Percentiles rank a stretch among this genome's conserved stretches.
These are phyloP conservation scores for Dacryopinax spathularia DNA, from an alignment of 768 basidiomycete genomes.

Conservation along the genomic window DNA sequence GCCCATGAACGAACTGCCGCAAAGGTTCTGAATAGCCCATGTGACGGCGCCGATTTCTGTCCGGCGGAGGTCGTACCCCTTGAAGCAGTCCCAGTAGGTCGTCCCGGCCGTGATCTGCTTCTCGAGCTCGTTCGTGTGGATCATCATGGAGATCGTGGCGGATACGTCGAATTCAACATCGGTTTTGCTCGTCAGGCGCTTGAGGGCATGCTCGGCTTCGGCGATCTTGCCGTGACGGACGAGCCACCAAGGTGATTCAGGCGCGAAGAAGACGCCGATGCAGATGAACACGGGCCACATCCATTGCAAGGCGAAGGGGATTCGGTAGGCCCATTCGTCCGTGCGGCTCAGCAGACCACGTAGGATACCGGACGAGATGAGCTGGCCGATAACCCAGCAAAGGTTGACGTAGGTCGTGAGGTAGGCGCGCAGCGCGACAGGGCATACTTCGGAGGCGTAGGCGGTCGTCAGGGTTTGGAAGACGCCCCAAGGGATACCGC, in stretches of 20 bases:
- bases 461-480: conserved; percentile 19
- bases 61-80: conserved; percentile 21
- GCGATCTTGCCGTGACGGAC: conserved; percentile 20
- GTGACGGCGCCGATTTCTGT: conserved; percentile 23
- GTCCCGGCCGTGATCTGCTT: conserved; percentile 20
- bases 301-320: conserved; percentile 7
- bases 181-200: conserved; percentile 12
- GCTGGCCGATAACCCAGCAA: conserved; percentile 20
- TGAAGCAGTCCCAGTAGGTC: conserved; percentile 25
- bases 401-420: conserved; percentile 22
- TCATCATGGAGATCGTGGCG: conserved; percentile 23
- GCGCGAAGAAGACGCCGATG: conserved; percentile 17
- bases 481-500: conserved; percentile 22
- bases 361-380: conserved; percentile 9
- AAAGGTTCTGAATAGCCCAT: conserved; percentile 20
- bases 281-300: conserved; percentile 22
- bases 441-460: conserved; percentile 18
- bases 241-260: conserved; percentile 20
- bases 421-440: conserved; percentile 12
- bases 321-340: conserved; percentile 10
- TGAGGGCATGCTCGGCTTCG: conserved; percentile 19
- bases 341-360: neutral
- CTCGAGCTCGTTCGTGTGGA: conserved; percentile 26
- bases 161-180: conserved; percentile 18
- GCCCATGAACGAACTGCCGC: conserved; percentile 14